These are phyloP conservation scores for Ganoderma boninense DNA, from an alignment of 1,284 basidiomycete genomes.

Conservation along the genomic window DNA sequence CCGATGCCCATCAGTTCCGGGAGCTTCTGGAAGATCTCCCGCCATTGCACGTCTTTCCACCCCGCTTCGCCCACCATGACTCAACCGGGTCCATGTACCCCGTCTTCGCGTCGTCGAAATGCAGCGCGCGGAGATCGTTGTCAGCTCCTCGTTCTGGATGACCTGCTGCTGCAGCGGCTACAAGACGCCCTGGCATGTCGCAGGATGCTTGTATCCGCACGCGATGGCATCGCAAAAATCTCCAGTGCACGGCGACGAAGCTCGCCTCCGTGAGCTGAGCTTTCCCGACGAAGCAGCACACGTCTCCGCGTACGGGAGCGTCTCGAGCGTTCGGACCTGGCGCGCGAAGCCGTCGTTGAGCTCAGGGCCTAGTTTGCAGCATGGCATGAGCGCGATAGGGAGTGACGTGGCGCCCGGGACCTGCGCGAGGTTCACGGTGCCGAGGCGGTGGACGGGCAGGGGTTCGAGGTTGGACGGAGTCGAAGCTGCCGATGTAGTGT, in stretches of 20 bases:
- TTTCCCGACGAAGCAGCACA: slow-evolving; percentile 16
- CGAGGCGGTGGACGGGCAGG: slow-evolving; percentile 18
- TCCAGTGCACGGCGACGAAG: slow-evolving; percentile 12
- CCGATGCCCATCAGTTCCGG: slow-evolving; percentile 21
- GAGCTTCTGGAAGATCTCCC: slow-evolving; percentile 16
- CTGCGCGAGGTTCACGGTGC: slow-evolving; percentile 26
- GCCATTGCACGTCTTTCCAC: slow-evolving; percentile 15
- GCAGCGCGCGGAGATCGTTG: slow-evolving; percentile 11
- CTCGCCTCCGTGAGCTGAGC: slow-evolving; percentile 15
- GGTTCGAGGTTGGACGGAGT: slow-evolving; percentile 13
- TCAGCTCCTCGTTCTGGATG: slow-evolving; percentile 15
- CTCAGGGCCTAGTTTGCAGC: slow-evolving; percentile 19
- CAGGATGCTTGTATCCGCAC: slow-evolving; percentile 7
- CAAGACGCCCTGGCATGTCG: slow-evolving; percentile 6
- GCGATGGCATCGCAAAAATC: slow-evolving; percentile 9
- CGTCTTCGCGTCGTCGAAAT: slow-evolving; percentile 17
- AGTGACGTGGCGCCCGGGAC: slow-evolving; percentile 13
- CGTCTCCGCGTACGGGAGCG: slow-evolving; percentile 14
- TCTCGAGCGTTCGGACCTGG: slow-evolving; percentile 21
- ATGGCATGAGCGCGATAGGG: slow-evolving; percentile 25
- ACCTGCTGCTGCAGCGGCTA: slow-evolving; percentile 11
- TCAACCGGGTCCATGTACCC: slow-evolving; percentile 16
- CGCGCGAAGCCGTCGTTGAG: slow-evolving; percentile 18
- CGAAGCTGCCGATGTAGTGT: slow-evolving; percentile 20
- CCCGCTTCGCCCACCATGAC: slow-evolving; percentile 13